Base-by-base conservation (phyloP, 148 eudicot genomes). In the Beta vulgaris region DNA sequence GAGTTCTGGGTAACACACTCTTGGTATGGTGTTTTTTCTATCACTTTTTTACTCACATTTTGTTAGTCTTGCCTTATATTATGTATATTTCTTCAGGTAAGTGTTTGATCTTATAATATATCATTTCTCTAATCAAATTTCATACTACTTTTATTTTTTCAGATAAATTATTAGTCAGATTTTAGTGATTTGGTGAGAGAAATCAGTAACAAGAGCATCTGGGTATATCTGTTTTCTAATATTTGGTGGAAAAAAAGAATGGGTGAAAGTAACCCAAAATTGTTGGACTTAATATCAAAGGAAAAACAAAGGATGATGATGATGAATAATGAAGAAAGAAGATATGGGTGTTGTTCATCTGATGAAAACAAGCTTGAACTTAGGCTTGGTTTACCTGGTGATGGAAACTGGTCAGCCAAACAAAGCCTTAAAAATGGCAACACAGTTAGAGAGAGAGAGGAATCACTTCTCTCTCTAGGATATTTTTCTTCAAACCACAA, bases 351-450 rank as follows among this genome's bases (percentile, higher is more conserved):
- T 36, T 51, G 35, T 15, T 26, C 54, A 10, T 8, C 73, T 69
- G 84, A 86, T 67, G 91, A 89, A 35, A 89, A 88, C 65, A 88
- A 86, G 79, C 91, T 92, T 53, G 91, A 90, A 77, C 84, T 92
- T 9, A 90, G 89, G 79, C 89, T 92, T 44, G 98, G 89, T 15
- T 92, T 90, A 57, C 98, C 98, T 18, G 88, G 90, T 69, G 85
- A 82, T 46, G 84, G 66, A n/a, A 61, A 43, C 6, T 83, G 87
- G 84, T 72, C 74, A 72, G 76, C 46, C 67, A 79, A 67, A 62
- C 53, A 69, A 15, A 66, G 51, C 64, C 53, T 15, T 23, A 74
- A 68, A 3, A n/a, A n/a, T n/a, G n/a, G n/a, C n/a, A n/a, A n/a
- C n/a, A n/a, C n/a, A n/a, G 18, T 39, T 63, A 79, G 73, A 70